Evolutionary conservation across 768 basidiomycete species (phyloP), one percentile per base, ranked within the genome.

Genomic region (Suillus americanus): DNA sequence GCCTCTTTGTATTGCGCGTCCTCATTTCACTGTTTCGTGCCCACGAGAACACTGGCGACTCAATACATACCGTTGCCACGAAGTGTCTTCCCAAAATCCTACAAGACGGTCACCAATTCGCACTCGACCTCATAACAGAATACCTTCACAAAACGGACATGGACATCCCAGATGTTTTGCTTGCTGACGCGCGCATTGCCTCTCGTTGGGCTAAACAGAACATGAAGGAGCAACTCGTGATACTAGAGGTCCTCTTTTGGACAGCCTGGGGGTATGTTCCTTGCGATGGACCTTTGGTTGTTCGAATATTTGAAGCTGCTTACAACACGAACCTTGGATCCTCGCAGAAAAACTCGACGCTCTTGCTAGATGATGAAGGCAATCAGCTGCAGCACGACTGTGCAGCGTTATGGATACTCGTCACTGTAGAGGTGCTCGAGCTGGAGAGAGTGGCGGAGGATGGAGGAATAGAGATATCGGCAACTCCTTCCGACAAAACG

Each of bases 161-260:
- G 63, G 74, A 96, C 37, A 77, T 95, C 48, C 69, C 79, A 7
- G 87, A 89, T 64, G 92, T 92, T 75, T 60, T 77, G 23, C 70
- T 50, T 25, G 74, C 76, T 3, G 82, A 91, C 67, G 88, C 88
- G 20, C 82, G 81, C 66, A 79, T 80, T 20, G 88, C 86, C 12
- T 82, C 87, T n/a, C 75, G 78, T 46, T 90, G 88, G 86, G 89
- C 85, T 45, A 91, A 90, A 77, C 89, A 94, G 74, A 89, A 86
- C 70, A 72, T 83, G 38, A 86, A 84, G 70, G 89, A 95, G 71
- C 96, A 97, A 73, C 78, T 94, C 48, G 87, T 88, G 13, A 72
- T 95, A 50, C 79, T 97, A 57, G 94, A 97, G 68, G 86, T 96
- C 40, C 80, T 54, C 53, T 98, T 97, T 76, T 93, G 92, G 86